These are phyloP conservation scores for Polysphondylium violaceum DNA, from an alignment of 78 protist species.

Conservation along the genomic window DNA sequence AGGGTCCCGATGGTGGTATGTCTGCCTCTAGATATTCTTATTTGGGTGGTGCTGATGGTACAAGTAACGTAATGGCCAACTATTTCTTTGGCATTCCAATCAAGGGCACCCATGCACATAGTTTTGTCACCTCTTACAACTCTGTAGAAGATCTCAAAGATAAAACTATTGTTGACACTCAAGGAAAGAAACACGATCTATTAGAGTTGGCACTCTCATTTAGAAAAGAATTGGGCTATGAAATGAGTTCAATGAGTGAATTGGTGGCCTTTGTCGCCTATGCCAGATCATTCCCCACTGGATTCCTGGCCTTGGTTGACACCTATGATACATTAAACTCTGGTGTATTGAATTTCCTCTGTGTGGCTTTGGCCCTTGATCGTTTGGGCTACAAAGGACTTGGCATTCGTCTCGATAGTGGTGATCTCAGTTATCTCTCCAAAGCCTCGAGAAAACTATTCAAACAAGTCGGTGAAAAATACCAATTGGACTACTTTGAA, in stretches of 20 bases:
- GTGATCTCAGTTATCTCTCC: constrained; percentile 92
- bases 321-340: constrained; percentile 92
- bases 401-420: constrained; percentile 96
- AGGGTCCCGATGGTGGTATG: constrained; percentile 92
- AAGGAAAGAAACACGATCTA: constrained; percentile 63
- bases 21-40: constrained; percentile 90
- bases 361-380: constrained; percentile 90
- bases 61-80: constrained; percentile 89
- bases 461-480: constrained; percentile 22
- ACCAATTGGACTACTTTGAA: constrained; percentile 39
- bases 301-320: constrained; percentile 95
- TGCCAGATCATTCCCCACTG: constrained; percentile 93
- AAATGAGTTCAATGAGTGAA: constrained; percentile 84
- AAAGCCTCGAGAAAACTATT: constrained; percentile 69
- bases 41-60: constrained; percentile 95
- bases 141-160: constrained; percentile 22
- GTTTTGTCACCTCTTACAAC: constrained; percentile 88
- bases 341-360: constrained; percentile 92
- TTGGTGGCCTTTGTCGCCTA: constrained; percentile 96
- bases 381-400: constrained; percentile 86
- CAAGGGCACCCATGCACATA: constrained; percentile 95
- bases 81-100: constrained; percentile 82
- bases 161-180: not conserved
- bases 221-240: constrained; percentile 34
- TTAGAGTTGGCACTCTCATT: constrained; percentile 27